A percentile compares a stretch with the other conserved stretches of the same genome.
Conservation (phyloP, 179 eudicot genomes). For the Corrigiola litoralis region DNA sequence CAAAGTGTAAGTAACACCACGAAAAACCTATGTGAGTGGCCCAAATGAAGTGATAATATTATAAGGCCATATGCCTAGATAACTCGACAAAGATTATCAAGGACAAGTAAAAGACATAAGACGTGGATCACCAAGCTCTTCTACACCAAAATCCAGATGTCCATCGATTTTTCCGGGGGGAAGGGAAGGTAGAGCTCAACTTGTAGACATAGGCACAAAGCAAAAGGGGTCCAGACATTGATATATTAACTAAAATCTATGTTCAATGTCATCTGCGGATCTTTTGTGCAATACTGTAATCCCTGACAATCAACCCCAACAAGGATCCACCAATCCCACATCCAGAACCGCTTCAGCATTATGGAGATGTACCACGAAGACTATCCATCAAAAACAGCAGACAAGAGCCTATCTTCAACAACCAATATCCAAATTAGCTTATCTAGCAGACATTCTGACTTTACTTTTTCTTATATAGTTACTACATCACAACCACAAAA, state of each 20-base stretch:
- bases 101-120: background rate
- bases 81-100: constrained; percentile 12
- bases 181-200: background rate
- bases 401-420: background rate
- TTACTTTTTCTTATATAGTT: too few species aligned
- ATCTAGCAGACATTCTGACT: too few species aligned
- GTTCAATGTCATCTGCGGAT: background rate
- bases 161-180: background rate
- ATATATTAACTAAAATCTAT: background rate
- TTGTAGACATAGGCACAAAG: background rate
- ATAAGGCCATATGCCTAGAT: constrained; percentile 8
- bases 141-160: background rate
- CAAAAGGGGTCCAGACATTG: constrained; percentile 3
- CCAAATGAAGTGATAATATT: constrained; percentile 15
- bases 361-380: background rate
- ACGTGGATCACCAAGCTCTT: constrained; percentile 1
- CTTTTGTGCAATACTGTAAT: constrained; percentile 14
- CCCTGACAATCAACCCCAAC: background rate
- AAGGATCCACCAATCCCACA: background rate
- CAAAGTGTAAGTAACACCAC: background rate
- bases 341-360: background rate
- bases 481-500: too few species aligned
- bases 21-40: constrained; percentile 7
- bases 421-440: too few species aligned
- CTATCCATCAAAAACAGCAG: background rate